Base-by-base conservation (phyloP, 2,329 filamentous ascomycete genomes). In the Diplodia seriata region DNA sequence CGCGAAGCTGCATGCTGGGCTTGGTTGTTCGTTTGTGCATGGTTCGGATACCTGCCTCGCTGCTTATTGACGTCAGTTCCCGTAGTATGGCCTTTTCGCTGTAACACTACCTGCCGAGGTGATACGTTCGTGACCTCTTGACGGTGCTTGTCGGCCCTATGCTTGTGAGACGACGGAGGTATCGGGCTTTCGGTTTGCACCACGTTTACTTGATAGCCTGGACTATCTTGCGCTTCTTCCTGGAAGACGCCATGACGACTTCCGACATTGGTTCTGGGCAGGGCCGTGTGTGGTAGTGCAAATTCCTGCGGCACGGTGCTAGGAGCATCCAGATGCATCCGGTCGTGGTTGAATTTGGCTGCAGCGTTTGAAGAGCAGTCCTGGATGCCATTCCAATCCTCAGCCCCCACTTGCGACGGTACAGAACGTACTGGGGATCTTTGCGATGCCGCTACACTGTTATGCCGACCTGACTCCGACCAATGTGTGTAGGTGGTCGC, bases 401-500 rank as follows among this genome's bases (percentile, higher is more conserved):
- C 31, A 29, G 29, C 11, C 29, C 23, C 31, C 47, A 26, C 15
- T 38, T n/a, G 59, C 29, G 4, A 20, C n/a, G 4, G 20, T n/a
- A 18, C 18, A n/a, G 29, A 20, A 3, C n/a, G 29, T 20, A 26
- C 47, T 12, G 40, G 5, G 26, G 29, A 63, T 12, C 59, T 51
- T 14, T 63, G 59, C 38, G 47, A 26, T 38, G 31, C 47, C 36
- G 43, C 59, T 38, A 1, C 12, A 20, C 36, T 47, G 15, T 36
- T 26, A 59, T 68, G 59, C 55, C 70, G 73, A 56, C 73, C 70
- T 47, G 81, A 83, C 49, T 80, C 79, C 7, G 81, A 81, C 80
- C 81, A 82, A 0, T 80, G 79, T 66, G 79, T 75, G 71, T 75
- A 77, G 68, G 76, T 78, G 23, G 72, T 76, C 66, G 72, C 75